Evolutionary conservation across 1,139 yeast species (phyloP), one percentile per base, ranked within the genome.

Genomic region (Suhomyces bolitotheri): DNA sequence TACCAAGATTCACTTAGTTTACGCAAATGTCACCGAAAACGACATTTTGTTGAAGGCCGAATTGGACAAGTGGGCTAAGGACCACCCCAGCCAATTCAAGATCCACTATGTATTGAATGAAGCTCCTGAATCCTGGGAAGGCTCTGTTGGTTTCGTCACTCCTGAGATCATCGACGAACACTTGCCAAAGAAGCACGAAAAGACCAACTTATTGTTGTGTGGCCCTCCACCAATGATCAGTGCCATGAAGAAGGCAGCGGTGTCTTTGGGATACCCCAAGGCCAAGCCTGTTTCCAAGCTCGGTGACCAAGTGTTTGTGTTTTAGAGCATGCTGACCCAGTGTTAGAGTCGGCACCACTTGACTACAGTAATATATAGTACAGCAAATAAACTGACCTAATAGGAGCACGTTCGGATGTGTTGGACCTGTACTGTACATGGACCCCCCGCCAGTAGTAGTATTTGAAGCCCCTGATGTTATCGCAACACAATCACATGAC

Each of bases 221-320:
- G 97, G 99, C 20, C 98, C 99, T 40, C 96, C 96, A 43, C 87
- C 87, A 38, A 82, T 87, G 92, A 78, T 80, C 34, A 71, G 82
- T 34, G 80, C 86, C 38, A 73, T 82, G 56, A 90, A 89, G 72
- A 89, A 83, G 71, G 86, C 85, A 34, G 89, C 95, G 24, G 75
- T 73, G 33, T 67, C 71, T 15, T 73, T 90, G 50, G 97, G 97
- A 14, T 94, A 67, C 64, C 76, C 77, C 36, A 89, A 88, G 76
- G 90, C 97, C 40, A 84, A 80, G 64, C 94, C 96, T 4, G 89
- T 90, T 23, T 83, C 95, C 34, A 89, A 89, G 68, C 76, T 87
- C 55, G 95, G 89, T 39, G 97, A 94, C 65, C 95, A 89, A 66
- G 86, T 90, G 22, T 92, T 92, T 66, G 84, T 84, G 20, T 89